Percentiles rank a stretch among this genome's conserved stretches.
Evolutionary conservation across 2,329 filamentous ascomycete genomes (phyloP).

Genomic region (Chaetomiaceae sp.): DNA sequence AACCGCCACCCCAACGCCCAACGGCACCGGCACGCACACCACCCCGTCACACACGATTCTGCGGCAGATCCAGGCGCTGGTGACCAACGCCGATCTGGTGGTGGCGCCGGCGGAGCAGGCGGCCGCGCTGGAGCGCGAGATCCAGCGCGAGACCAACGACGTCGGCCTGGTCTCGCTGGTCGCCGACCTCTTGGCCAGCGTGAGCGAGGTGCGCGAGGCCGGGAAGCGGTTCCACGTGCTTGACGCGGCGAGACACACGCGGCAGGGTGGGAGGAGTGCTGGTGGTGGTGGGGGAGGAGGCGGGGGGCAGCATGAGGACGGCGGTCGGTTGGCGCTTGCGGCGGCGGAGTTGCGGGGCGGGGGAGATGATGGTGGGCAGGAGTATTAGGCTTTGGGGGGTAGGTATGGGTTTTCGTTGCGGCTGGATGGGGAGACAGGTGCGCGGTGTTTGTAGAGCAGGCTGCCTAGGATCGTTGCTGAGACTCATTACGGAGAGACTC

Average conservation of each 20-base stretch:
- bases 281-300: no score
- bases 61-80: conserved; percentile 79
- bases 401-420: no score
- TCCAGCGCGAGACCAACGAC: conserved; percentile 74
- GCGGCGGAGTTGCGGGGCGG: no score
- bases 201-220: conserved; percentile 64
- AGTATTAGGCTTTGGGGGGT: no score
- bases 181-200: conserved; percentile 65
- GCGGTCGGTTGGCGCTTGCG: no score
- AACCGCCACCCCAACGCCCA: conserved; percentile 25
- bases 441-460: no score
- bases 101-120: conserved; percentile 64
- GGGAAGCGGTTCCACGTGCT: conserved; percentile 66
- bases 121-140: conserved; percentile 59
- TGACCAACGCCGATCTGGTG: conserved; percentile 76
- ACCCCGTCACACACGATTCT: conserved; percentile 65
- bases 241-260: conserved; percentile 32
- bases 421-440: no score
- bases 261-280: neutral
- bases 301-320: no score
- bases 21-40: conserved; percentile 32
- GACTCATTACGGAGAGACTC: no score
- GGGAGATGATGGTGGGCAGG: no score
- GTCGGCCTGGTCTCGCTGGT: conserved; percentile 73
- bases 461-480: no score